phyloP scores from a whole-genome alignment of 1,284 basidiomycete species.

The Thecaphora thlaspeos region DNA sequence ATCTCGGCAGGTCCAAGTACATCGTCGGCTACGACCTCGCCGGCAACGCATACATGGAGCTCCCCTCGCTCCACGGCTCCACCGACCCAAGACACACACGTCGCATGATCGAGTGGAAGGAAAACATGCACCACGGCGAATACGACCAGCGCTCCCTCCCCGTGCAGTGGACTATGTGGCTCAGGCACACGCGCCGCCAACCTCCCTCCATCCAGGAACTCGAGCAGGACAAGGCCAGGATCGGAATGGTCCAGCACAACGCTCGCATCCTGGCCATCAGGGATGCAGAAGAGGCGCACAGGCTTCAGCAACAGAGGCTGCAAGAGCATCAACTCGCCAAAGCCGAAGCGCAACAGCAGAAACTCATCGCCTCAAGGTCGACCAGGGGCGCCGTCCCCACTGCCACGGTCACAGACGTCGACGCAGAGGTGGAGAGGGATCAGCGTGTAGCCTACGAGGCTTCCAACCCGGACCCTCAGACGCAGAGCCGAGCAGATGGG shows the following conservation, averaged over 20 bases:
- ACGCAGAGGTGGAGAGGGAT: constrained; percentile 1
- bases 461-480: too few species aligned
- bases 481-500: background rate
- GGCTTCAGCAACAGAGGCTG: constrained; percentile 8
- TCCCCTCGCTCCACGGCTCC: constrained; percentile 41
- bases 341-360: constrained; percentile 7
- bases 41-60: constrained; percentile 47
- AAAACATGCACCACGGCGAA: constrained; percentile 35
- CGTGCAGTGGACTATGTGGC: constrained; percentile 54
- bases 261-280: constrained; percentile 14
- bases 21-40: constrained; percentile 46
- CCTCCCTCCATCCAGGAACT: constrained; percentile 44
- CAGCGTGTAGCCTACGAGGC: background rate
- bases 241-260: constrained; percentile 19
- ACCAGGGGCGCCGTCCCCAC: constrained; percentile 3
- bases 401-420: constrained; percentile 8
- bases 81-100: constrained; percentile 45
- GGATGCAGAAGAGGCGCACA: constrained; percentile 7
- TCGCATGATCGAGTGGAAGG: constrained; percentile 32
- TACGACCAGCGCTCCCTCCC: constrained; percentile 50
- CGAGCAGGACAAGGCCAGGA: constrained; percentile 13
- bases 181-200: constrained; percentile 45
- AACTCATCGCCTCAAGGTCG: background rate
- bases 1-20: constrained; percentile 40
- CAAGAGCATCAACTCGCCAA: constrained; percentile 11